Evolutionary conservation across 1,139 yeast species (phyloP).

Genomic region (Hemisphaericaspora xylofermentans): DNA sequence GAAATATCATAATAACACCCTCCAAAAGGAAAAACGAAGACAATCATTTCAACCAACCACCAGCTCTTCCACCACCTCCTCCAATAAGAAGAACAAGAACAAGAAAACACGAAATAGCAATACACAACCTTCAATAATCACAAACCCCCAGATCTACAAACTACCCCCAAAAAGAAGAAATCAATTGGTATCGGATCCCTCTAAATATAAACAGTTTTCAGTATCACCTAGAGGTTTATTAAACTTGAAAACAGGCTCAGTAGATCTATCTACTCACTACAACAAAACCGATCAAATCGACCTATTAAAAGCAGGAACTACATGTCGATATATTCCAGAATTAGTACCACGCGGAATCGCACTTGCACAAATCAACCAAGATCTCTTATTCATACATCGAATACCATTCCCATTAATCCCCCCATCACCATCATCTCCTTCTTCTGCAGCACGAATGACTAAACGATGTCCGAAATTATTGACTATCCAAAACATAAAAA

Average conservation of each 20-base stretch:
- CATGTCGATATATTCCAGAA: constrained; percentile 6
- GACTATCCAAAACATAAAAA: constrained; percentile 5
- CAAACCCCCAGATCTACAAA: constrained; percentile 2
- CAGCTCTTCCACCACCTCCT: not conserved
- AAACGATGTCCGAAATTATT: constrained; percentile 1
- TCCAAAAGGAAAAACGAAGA: constrained; percentile 24
- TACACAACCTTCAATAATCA: not conserved
- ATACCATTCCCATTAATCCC: constrained; percentile 1
- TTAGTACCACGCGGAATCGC: constrained; percentile 10
- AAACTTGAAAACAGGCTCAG: constrained; percentile 9
- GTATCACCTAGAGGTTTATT: constrained; percentile 4
- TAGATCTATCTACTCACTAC: constrained; percentile 5
- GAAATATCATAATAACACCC: constrained; percentile 34
- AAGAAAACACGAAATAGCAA: not conserved
- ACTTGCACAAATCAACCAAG: constrained; percentile 3
- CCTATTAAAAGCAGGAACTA: not conserved
- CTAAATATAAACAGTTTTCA: not conserved
- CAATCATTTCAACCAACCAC: not conserved
- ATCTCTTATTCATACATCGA: constrained; percentile 6
- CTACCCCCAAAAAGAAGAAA: not conserved
- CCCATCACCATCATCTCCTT: too few relatives aligned
- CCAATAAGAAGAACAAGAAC: constrained; percentile 12
- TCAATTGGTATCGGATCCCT: not conserved
- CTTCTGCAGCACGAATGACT: not conserved
- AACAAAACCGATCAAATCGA: constrained; percentile 7